Base-by-base conservation (phyloP, 768 basidiomycete genomes). In the Nidularia sp. region DNA sequence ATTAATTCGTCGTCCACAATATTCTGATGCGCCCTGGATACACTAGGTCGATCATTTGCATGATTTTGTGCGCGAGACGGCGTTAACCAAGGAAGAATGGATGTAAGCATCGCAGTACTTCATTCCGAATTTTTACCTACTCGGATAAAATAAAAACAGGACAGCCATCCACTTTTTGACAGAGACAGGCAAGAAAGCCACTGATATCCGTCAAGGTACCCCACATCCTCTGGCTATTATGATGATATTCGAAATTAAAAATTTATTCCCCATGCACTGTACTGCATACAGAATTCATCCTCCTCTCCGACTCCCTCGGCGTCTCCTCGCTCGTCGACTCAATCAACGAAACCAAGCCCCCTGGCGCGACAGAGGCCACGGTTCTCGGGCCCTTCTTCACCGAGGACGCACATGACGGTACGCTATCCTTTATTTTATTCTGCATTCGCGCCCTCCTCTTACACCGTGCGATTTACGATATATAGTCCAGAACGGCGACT, bases 381-480 rank as follows among this genome's bases (percentile, higher is more conserved):
- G 85, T 93, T 8, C 75, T 93, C 29, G 91, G 91, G 2, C 92
- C 91, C 3, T 93, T 93, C 71, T 86, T 77, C 60, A 89, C 88
- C 2, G 83, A 85, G 15, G 90, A 93, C 60, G 82, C 89, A 13
- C 79, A 81, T 18, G 80, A 90, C 39, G 65, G 90, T 90, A 58
- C 60, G 81, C 64, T 13, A 13, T 9, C 13, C 52, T 9, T 25
- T 4, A 25, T 35, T 18, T 52, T 5, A 12, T 29, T 12, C 36
- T 50, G 7, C 15, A 7, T 35, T 42, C 25, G 9, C 2, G 3
- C 6, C 10, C 51, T 51, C 7, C 56, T 41, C 22, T 47, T 15
- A 35, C 29, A 8, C 25, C 25, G 1, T 25, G 25, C 25, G 25
- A 25, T 25, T 25, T 25, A 34, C 12, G 10, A 25, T 41, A 8